Conservation (phyloP, 306 rosid genomes). For the Quercus parvula region DNA sequence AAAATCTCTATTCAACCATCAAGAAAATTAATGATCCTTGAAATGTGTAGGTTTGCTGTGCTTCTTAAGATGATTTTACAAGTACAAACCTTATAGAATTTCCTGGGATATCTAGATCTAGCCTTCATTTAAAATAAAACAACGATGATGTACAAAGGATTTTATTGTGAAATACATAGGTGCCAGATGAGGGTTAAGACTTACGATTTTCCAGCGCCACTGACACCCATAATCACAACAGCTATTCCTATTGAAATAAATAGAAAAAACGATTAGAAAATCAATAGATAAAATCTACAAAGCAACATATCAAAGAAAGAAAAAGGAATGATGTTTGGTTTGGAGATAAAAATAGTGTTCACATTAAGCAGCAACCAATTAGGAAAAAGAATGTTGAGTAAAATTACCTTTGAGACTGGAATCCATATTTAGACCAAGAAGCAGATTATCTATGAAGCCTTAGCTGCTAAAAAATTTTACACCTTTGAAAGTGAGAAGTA, state of each 20-base stretch:
- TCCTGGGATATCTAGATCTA: neutral
- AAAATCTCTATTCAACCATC: neutral
- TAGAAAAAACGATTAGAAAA: neutral
- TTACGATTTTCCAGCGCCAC: conserved; percentile 93
- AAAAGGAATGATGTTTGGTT: neutral
- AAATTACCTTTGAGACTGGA: neutral
- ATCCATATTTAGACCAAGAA: neutral
- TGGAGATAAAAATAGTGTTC: neutral
- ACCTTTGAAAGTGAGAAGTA: neutral
- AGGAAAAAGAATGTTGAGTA: neutral
- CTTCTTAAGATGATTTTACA: neutral
- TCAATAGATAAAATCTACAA: neutral
- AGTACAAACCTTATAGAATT: neutral
- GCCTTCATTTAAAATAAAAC: neutral
- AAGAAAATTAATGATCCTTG: neutral
- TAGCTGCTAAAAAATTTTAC: neutral
- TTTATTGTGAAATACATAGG: neutral
- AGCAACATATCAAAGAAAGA: neutral
- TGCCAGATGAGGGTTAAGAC: neutral
- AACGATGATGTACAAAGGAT: neutral
- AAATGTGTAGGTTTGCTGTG: neutral
- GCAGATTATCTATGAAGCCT: neutral
- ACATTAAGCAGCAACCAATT: neutral
- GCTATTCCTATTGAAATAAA: conserved; percentile 28
- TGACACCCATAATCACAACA: conserved; percentile 72